Conservation (phyloP, 306 rosid genomes). For the Glycyrrhiza uralensis region DNA sequence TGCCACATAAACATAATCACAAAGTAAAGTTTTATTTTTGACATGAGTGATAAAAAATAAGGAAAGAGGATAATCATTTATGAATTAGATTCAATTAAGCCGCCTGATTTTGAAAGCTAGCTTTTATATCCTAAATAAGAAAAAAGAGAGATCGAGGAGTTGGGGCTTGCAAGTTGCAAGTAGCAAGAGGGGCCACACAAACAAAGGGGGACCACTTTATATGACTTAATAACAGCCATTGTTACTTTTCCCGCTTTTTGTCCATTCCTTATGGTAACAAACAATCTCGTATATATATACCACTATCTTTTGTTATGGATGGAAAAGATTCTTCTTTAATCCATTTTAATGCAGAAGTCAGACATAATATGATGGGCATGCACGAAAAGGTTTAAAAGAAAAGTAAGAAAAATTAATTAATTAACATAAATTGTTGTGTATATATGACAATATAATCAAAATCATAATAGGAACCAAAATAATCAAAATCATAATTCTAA, state of each 20-base stretch:
- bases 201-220: constrained; percentile 12
- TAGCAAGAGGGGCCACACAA: not conserved
- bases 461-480: too few species aligned
- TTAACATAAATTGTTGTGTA: not conserved
- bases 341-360: not conserved
- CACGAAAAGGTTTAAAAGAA: not conserved
- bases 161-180: not conserved
- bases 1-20: not conserved
- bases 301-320: not conserved
- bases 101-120: not conserved
- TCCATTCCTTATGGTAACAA: constrained; percentile 4
- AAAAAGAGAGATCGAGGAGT: not conserved
- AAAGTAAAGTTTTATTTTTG: not conserved
- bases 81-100: not conserved
- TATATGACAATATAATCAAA: not conserved
- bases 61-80: not conserved
- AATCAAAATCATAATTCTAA: constrained; percentile 28
- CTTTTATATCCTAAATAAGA: not conserved
- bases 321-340: not conserved
- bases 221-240: constrained; percentile 11
- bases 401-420: not conserved
- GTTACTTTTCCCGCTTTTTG: not conserved
- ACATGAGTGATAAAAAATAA: not conserved
- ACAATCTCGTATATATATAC: not conserved
- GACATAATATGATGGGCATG: not conserved